phyloP scores from a whole-genome alignment of 495 filamentous ascomycete species.

The Endocarpon pusillum region DNA sequence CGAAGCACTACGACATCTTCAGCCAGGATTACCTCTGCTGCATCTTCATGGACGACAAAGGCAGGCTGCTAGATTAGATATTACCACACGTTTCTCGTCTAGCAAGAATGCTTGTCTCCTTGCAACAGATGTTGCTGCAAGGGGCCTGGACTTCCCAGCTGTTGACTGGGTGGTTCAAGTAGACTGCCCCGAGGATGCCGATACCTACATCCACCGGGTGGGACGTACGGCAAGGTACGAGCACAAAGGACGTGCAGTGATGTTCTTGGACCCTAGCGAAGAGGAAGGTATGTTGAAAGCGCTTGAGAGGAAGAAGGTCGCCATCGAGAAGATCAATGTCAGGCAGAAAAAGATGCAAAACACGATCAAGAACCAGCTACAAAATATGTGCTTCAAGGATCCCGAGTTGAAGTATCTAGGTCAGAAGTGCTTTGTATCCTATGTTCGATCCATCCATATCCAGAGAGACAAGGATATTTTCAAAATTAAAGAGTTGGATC shows the following conservation, averaged over 20 bases:
- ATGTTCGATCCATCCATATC: constrained; percentile 63
- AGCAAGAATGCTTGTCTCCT: constrained; percentile 76
- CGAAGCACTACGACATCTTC: constrained; percentile 81
- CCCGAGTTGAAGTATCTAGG: constrained; percentile 87
- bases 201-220: constrained; percentile 95
- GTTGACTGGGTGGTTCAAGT: constrained; percentile 96
- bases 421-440: constrained; percentile 88
- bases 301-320: constrained; percentile 75
- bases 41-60: constrained; percentile 93
- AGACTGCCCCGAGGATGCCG: constrained; percentile 89
- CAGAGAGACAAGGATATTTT: constrained; percentile 92
- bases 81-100: constrained; percentile 62
- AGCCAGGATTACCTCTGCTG: constrained; percentile 87
- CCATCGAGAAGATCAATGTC: constrained; percentile 67
- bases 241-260: constrained; percentile 64
- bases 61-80: constrained; percentile 70
- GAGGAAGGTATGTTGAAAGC: constrained; percentile 70
- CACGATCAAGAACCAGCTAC: constrained; percentile 60
- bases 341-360: constrained; percentile 76
- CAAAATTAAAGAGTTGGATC: constrained; percentile 55
- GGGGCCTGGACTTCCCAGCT: constrained; percentile 88
- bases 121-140: constrained; percentile 83
- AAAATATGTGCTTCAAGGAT: constrained; percentile 89
- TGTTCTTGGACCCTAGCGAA: constrained; percentile 86
- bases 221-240: constrained; percentile 92